Percentiles rank a stretch among this genome's conserved stretches.
Conservation (phyloP, 768 basidiomycete genomes). For the Fomitopsis serialis region DNA sequence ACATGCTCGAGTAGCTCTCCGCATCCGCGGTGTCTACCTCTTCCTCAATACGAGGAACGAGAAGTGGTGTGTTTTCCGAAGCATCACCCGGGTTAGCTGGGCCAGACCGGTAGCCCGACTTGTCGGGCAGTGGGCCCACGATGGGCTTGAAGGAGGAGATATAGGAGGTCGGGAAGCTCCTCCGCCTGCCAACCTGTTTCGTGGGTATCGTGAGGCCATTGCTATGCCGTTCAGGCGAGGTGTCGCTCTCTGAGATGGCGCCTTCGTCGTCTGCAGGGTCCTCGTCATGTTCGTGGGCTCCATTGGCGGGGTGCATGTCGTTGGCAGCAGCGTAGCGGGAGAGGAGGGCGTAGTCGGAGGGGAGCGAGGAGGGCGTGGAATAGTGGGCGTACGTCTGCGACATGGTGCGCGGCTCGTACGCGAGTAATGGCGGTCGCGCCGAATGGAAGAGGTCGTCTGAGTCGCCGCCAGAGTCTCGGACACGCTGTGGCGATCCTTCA, state of each 20-base stretch:
- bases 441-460: no score
- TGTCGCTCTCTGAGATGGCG: slow-evolving; percentile 8
- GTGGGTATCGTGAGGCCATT: slow-evolving; percentile 1
- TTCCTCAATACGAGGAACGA: slow-evolving; percentile 55
- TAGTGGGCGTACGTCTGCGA: slow-evolving; percentile 43
- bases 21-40: slow-evolving; percentile 30
- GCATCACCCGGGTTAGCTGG: slow-evolving; percentile 17
- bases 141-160: slow-evolving; percentile 33
- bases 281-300: slow-evolving; percentile 10
- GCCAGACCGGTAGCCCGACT: slow-evolving; percentile 18
- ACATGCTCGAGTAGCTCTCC: slow-evolving; percentile 28
- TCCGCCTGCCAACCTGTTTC: slow-evolving; percentile 14
- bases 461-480: no score
- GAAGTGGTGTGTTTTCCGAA: slow-evolving; percentile 54
- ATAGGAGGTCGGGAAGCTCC: slow-evolving; percentile 30
- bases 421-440: background rate
- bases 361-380: slow-evolving; percentile 48
- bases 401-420: slow-evolving; percentile 14
- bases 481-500: no score
- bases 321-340: slow-evolving; percentile 39
- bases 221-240: slow-evolving; percentile 4
- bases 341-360: slow-evolving; percentile 61
- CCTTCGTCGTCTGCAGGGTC: slow-evolving; percentile 7
- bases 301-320: slow-evolving; percentile 7
- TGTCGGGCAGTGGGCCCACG: slow-evolving; percentile 24